Evolutionary conservation across 2,329 filamentous ascomycete species (phyloP).

Genomic region (Zymoseptoria crescenta): DNA sequence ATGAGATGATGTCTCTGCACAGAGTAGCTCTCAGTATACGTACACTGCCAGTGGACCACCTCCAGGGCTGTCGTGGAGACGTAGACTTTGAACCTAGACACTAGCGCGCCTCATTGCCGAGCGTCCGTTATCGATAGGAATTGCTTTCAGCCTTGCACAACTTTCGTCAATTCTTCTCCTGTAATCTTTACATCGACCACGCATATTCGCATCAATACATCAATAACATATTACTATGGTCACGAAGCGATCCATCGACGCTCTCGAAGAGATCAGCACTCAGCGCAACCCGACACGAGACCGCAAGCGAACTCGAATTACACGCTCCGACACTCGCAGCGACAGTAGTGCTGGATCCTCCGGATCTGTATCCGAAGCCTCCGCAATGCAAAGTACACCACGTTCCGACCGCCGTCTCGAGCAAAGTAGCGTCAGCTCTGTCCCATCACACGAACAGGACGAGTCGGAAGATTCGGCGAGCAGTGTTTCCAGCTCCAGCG

Average conservation of each 20-base stretch:
- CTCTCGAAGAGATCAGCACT: background rate
- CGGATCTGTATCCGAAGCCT: slow-evolving; percentile 1
- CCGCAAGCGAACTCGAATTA: slow-evolving; percentile 4
- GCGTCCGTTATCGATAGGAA: no score
- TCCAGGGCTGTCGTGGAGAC: no score
- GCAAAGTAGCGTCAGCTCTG: slow-evolving; percentile 2
- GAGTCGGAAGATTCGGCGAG: background rate
- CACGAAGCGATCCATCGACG: background rate
- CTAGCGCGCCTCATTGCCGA: background rate
- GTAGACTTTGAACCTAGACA: background rate
- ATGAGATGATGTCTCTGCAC: no score
- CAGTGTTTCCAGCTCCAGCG: slow-evolving; percentile 1
- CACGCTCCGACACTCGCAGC: slow-evolving; percentile 1
- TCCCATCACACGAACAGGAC: background rate
- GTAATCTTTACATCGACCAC: background rate
- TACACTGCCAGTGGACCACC: no score
- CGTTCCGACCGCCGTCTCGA: background rate
- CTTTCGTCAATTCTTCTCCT: background rate
- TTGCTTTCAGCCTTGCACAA: no score
- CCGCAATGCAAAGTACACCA: slow-evolving; percentile 3
- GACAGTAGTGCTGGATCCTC: slow-evolving; percentile 2
- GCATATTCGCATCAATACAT: background rate
- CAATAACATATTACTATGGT: background rate
- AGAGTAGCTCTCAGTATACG: no score
- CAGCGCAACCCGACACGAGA: background rate